Evolutionary conservation across 2,329 filamentous ascomycete genomes (phyloP), one percentile per base, ranked within the genome.

Genomic region (Mariannaea elegans): DNA sequence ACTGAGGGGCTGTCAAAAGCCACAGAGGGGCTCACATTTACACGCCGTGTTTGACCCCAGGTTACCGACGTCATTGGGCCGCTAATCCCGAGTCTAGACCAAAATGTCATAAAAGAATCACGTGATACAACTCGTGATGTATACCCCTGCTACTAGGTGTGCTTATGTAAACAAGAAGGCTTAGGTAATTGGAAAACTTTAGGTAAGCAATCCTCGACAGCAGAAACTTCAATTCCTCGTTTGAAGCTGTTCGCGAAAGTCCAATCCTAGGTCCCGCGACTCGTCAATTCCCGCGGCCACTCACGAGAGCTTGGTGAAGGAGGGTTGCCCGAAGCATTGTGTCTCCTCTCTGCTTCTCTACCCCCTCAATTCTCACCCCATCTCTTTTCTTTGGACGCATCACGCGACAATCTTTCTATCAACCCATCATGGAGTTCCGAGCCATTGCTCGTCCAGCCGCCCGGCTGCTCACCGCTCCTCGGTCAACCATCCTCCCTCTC

Each of bases 351-450:
- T 16, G 27, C 32, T 21, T 53, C 12, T 39, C 4, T 39, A 34
- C 12, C 18, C 31, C 4, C 32, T 18, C 27, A 38, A 16, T 32
- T 16, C 21, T 55, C 42, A 16, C n/a, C 6, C 24, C 4, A 16
- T 13, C 27, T 7, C 24, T 24, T n/a, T 10, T 32, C 56, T 41
- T 31, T 9, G 34, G 27, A 29, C 24, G 10, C 48, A 46, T 49
- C 44, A 39, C 54, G 52, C 56, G 23, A 58, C 59, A 41, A 63
- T 38, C 57, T 47, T 32, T 19, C 44, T 46, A 49, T 57, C 31
- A 45, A 13, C 47, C 45, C 55, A 68, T 49, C 54, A 79, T 80
- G 77, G 72, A 77, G 44, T 71, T 77, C 42, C 73, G 73, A 65
- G 61, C 65, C 49, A 65, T 78, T 63, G 57, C 68, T 59, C 75